Evolutionary conservation across 225 moss, liverwort and hornwort species (phyloP).

Genomic region (Marchantia polymorpha): DNA sequence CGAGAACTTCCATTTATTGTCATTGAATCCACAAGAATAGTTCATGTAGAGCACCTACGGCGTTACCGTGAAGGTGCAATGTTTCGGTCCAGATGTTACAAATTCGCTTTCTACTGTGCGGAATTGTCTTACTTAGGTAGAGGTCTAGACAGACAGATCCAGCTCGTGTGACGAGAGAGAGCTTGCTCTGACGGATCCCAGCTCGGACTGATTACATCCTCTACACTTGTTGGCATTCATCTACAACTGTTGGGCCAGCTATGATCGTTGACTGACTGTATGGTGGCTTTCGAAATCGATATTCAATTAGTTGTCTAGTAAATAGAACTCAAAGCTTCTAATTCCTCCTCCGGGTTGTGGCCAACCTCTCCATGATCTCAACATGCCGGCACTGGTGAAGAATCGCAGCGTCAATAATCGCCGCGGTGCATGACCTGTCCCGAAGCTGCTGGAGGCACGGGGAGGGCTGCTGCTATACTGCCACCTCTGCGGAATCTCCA

Average conservation of each 20-base stretch:
- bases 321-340: not conserved
- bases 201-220: not conserved
- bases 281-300: not conserved
- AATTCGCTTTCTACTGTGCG: not conserved
- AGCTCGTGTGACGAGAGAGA: not conserved
- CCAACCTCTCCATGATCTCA: not conserved
- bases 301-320: not conserved
- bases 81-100: slow-evolving; percentile 2
- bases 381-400: not conserved
- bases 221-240: not conserved
- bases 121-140: not conserved
- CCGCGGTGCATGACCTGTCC: not conserved
- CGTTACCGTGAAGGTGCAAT: not conserved
- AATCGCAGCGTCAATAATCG: not conserved
- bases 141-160: slow-evolving; percentile 5
- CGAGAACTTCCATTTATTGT: not conserved
- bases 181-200: not conserved
- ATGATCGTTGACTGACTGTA: not conserved
- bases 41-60: not conserved
- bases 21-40: not conserved
- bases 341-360: not conserved
- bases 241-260: not conserved
- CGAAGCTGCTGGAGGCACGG: not conserved
- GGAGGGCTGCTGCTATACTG: not conserved
- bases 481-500: not conserved